Evolutionary conservation across 345 rosid species (phyloP).

Genomic region (Boechera divaricarpa): DNA sequence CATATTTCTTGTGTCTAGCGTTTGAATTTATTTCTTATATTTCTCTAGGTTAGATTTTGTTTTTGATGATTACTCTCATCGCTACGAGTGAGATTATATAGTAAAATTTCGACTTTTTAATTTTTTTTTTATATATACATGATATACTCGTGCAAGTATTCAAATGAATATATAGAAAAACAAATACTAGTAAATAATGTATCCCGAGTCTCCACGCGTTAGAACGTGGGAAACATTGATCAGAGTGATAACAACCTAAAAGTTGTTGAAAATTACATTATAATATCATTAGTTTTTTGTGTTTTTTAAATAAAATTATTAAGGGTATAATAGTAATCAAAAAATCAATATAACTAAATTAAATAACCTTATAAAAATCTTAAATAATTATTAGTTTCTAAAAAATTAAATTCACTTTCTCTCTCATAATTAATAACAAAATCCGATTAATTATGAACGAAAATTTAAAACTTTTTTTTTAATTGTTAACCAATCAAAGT

Average conservation of each 20-base stretch:
- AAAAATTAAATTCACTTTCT: no score
- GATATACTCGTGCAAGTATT: not conserved
- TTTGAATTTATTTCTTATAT: not conserved
- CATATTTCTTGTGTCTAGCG: slow-evolving; percentile 7
- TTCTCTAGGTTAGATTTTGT: not conserved
- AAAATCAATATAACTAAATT: no score
- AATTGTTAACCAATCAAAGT: no score
- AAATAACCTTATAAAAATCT: no score
- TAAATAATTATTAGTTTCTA: no score
- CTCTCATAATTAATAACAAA: no score
- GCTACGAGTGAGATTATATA: slow-evolving; percentile 21
- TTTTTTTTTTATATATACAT: not conserved
- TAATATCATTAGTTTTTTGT: no score
- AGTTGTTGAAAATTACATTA: no score
- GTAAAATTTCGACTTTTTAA: not conserved
- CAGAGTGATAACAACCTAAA: not conserved
- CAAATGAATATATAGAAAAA: not conserved
- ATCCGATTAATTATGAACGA: no score
- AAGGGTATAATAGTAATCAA: no score
- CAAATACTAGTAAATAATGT: not conserved
- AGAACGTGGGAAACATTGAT: not conserved
- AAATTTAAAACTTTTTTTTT: no score
- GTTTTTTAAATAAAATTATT: no score
- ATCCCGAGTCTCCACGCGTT: slow-evolving; percentile 2
- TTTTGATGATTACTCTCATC: slow-evolving; percentile 1